Percentiles rank a stretch among this genome's conserved stretches.
Conservation (phyloP, 2,329 filamentous ascomycete genomes). For the Acrodontium crateriforme region DNA sequence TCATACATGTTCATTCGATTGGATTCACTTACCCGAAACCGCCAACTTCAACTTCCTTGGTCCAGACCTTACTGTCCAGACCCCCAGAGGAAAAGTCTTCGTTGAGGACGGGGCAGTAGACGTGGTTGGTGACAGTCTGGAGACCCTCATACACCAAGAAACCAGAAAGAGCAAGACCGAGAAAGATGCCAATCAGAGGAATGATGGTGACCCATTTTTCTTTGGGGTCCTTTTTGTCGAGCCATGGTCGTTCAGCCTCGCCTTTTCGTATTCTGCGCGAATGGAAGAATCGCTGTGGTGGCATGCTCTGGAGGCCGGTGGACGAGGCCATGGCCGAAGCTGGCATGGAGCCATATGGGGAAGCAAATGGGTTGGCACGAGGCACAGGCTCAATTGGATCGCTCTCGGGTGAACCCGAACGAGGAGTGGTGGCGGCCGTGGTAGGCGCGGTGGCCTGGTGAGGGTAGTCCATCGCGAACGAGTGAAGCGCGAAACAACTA, state of each 20-base stretch:
- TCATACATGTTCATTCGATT: neutral
- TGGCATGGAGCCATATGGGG: slow-evolving; percentile 31
- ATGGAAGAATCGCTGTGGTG: slow-evolving; percentile 47
- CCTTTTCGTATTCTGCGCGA: slow-evolving; percentile 60
- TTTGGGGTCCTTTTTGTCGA: slow-evolving; percentile 56
- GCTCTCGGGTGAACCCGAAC: slow-evolving; percentile 26
- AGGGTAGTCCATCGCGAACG: slow-evolving; percentile 14
- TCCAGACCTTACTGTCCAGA: slow-evolving; percentile 51
- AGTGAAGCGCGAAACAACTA: no score
- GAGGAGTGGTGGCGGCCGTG: slow-evolving; percentile 16
- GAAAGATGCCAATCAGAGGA: slow-evolving; percentile 53
- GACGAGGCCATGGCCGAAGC: slow-evolving; percentile 29
- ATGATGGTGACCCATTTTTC: slow-evolving; percentile 82
- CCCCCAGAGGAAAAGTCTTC: slow-evolving; percentile 48
- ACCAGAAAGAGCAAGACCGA: slow-evolving; percentile 54
- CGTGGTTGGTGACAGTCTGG: slow-evolving; percentile 56
- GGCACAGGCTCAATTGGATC: slow-evolving; percentile 18
- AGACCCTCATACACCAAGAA: slow-evolving; percentile 67
- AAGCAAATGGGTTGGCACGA: slow-evolving; percentile 22
- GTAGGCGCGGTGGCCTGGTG: slow-evolving; percentile 16
- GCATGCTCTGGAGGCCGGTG: slow-evolving; percentile 22
- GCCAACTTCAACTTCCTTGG: slow-evolving; percentile 59
- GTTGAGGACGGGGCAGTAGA: slow-evolving; percentile 54
- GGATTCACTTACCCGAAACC: slow-evolving; percentile 53
- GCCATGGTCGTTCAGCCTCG: slow-evolving; percentile 64